phyloP scores from a whole-genome alignment of 2,329 filamentous ascomycete genomes.

The Neofusicoccum umdonicola region DNA sequence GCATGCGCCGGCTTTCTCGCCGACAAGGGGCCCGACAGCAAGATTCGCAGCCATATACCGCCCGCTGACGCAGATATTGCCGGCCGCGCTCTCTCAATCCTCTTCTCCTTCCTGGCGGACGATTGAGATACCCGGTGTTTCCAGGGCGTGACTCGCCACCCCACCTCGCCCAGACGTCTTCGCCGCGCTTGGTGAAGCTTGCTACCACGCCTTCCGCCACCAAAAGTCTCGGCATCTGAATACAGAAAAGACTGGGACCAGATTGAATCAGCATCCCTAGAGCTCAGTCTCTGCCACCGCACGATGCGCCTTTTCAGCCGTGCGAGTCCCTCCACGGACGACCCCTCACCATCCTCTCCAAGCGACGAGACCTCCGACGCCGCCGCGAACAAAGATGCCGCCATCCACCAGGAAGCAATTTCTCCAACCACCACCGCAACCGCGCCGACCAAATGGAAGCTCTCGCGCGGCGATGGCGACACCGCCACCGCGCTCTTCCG shows the following conservation, averaged over 20 bases:
- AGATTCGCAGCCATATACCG: background rate
- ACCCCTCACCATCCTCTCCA: background rate
- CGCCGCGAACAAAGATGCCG: background rate
- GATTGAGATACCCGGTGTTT: background rate
- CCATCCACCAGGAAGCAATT: background rate
- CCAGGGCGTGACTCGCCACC: background rate
- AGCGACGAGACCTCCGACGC: background rate
- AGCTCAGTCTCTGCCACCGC: too few species aligned
- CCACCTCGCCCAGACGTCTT: background rate
- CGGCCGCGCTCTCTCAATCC: background rate
- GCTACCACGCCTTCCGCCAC: background rate
- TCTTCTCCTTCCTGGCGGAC: background rate
- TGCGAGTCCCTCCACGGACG: background rate
- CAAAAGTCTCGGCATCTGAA: background rate
- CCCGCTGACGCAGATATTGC: background rate
- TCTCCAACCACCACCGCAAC: background rate
- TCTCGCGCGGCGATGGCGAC: constrained; percentile 43
- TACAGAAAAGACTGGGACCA: background rate
- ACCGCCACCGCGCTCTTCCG: constrained; percentile 52
- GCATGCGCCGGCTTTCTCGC: background rate
- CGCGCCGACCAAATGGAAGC: constrained; percentile 21
- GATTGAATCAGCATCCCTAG: too few species aligned
- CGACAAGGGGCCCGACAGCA: background rate
- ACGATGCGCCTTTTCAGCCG: background rate
- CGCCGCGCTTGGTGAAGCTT: constrained; percentile 8